Evolutionary conservation across 352 stramenopile genomes (phyloP), one percentile per base, ranked within the genome.

Genomic region (Phytopythium aichiense): DNA sequence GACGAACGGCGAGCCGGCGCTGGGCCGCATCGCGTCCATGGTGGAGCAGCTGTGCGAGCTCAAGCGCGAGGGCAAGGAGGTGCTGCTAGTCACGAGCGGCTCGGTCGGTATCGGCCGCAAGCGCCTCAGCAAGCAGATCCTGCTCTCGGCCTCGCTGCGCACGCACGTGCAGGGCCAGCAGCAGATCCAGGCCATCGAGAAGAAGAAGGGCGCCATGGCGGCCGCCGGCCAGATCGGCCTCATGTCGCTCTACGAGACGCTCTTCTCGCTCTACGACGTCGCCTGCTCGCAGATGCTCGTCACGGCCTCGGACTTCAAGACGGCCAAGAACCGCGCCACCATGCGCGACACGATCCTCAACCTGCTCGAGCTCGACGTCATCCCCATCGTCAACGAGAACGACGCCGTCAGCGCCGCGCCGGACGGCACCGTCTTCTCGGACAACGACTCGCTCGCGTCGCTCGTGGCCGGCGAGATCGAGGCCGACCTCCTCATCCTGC

Each of bases 301-400:
- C 43, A 93, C 86, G 25, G 86, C 73, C 18, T 79, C 69, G 23
- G 86, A 95, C 69, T 95, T 95, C 51, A 92, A 92, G 67, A 93
- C 86, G 31, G 81, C 76, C 28, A 84, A 93, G 58, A 90, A 92
- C 61, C 84, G 86, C 46, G 81, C 82, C 22, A 95, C 91, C 54
- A 91, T 90, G 79, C 82, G 81, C 64, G 84, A 96, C 66, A 96
- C 90, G n/a, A 87, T 96, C 69, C 73, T 94, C 42, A 91, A 92
- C 38, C 76, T 99, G 43, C 76, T 99, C 20, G 83, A 90, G 61
- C 73, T 99, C n/a, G 96, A 98, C 35, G 96, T 99, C 56, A 94
- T 99, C 25, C 97, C 97, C 8, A 99, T 99, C 68, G 90, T 99
- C 40, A 99, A 99, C 74, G 97, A 99, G 68, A 99, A 99, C 74